Conservation (phyloP, 176 grass and related monocot genomes). For the Avena sativa region DNA sequence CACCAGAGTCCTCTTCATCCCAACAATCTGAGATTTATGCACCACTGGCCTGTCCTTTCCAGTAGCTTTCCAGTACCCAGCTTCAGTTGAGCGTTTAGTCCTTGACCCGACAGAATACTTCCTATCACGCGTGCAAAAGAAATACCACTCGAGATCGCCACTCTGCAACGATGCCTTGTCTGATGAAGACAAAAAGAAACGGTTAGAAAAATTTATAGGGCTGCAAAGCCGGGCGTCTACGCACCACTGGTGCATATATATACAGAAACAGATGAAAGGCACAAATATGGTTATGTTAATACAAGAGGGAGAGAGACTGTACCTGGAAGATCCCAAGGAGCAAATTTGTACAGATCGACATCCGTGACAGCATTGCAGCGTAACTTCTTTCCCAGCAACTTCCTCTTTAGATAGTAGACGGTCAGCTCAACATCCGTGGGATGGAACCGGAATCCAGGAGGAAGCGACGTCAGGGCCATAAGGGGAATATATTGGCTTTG, state of each 20-base stretch:
- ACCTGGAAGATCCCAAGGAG: not conserved
- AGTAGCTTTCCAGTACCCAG: constrained; percentile 91
- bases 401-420: constrained; percentile 85
- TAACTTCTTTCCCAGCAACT: constrained; percentile 65
- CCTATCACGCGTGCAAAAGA: constrained; percentile 83
- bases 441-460: constrained; percentile 85
- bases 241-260: not conserved
- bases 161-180: constrained; percentile 68
- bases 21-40: constrained; percentile 66
- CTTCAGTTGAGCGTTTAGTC: constrained; percentile 77
- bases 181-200: constrained; percentile 41
- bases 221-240: not conserved
- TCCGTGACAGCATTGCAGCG: constrained; percentile 63
- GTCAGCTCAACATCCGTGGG: constrained; percentile 83
- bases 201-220: not conserved
- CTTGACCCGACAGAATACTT: constrained; percentile 80
- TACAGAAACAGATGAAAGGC: not conserved
- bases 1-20: constrained; percentile 88
- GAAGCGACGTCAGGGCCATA: constrained; percentile 68
- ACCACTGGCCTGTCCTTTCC: constrained; percentile 76
- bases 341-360: constrained; percentile 84
- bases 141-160: constrained; percentile 87
- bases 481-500: constrained; percentile 8
- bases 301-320: too few relatives aligned
- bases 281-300: not conserved